Conservation (phyloP, 495 filamentous ascomycete genomes). For the Penicillium subrubescens region DNA sequence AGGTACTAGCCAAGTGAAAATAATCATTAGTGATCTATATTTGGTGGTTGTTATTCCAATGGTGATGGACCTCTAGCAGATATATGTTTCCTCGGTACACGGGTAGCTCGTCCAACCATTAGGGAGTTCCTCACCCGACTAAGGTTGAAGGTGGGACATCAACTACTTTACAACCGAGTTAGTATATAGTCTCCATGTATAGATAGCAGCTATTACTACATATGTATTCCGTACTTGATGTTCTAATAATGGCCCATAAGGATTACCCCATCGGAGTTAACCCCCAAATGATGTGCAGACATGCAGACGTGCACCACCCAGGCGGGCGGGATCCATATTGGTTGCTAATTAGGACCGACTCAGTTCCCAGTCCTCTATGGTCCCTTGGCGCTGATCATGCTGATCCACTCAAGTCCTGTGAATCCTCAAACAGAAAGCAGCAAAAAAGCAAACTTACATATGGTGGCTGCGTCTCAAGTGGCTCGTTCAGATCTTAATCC, state of each 20-base stretch:
- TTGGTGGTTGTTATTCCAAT: no score
- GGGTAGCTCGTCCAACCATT: no score
- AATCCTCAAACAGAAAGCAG: neutral
- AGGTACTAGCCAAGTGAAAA: neutral
- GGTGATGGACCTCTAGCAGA: no score
- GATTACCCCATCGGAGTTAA: neutral
- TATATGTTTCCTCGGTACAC: no score
- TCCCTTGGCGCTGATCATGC: conserved; percentile 26
- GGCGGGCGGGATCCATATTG: neutral
- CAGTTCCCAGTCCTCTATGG: conserved; percentile 17
- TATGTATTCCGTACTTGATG: no score
- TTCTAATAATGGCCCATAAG: neutral
- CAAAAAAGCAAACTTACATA: conserved; percentile 23
- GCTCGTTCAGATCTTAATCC: conserved; percentile 1
- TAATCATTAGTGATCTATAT: neutral
- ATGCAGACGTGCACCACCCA: neutral
- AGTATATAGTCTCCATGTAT: no score
- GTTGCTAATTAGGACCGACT: conserved; percentile 17
- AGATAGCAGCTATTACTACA: no score
- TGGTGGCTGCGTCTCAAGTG: neutral
- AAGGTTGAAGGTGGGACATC: no score
- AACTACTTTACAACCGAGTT: no score
- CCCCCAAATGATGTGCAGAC: conserved; percentile 13
- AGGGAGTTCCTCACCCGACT: no score
- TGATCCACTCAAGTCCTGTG: conserved; percentile 15